phyloP scores from a whole-genome alignment of 2,329 filamentous ascomycete genomes.

The Alternaria panax region DNA sequence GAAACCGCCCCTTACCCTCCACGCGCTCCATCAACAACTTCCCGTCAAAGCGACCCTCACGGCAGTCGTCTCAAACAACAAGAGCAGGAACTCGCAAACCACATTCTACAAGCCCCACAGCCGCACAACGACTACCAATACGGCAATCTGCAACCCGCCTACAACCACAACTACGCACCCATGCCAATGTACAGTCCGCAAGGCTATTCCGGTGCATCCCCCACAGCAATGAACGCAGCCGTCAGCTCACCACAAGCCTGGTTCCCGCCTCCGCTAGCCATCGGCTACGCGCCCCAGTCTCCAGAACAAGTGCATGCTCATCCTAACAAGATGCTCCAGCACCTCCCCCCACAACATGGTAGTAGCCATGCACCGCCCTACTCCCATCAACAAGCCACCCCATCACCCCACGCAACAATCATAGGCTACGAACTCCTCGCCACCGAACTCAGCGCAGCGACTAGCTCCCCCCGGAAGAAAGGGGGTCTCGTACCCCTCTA shows the following conservation, averaged over 20 bases:
- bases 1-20: constrained; percentile 32
- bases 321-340: constrained; percentile 25
- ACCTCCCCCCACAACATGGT: constrained; percentile 25
- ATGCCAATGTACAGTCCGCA: constrained; percentile 42
- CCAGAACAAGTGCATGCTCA: constrained; percentile 30
- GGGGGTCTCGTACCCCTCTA: constrained; percentile 68
- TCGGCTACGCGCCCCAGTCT: constrained; percentile 36
- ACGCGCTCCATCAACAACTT: constrained; percentile 30
- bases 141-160: constrained; percentile 33
- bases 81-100: constrained; percentile 44
- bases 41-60: constrained; percentile 37
- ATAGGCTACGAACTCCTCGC: constrained; percentile 51
- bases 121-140: constrained; percentile 44
- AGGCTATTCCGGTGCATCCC: constrained; percentile 36
- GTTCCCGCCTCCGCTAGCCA: constrained; percentile 34
- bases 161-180: constrained; percentile 26
- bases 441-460: constrained; percentile 37
- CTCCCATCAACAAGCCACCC: no score
- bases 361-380: no score
- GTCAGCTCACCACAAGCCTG: constrained; percentile 29
- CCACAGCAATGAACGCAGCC: constrained; percentile 28
- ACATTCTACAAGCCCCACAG: constrained; percentile 47
- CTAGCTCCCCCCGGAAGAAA: constrained; percentile 6
- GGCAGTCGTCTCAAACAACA: constrained; percentile 39
- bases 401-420: no score